phyloP scores from a whole-genome alignment of 2,329 filamentous ascomycete species.

The Aspergillus pseudonomiae region DNA sequence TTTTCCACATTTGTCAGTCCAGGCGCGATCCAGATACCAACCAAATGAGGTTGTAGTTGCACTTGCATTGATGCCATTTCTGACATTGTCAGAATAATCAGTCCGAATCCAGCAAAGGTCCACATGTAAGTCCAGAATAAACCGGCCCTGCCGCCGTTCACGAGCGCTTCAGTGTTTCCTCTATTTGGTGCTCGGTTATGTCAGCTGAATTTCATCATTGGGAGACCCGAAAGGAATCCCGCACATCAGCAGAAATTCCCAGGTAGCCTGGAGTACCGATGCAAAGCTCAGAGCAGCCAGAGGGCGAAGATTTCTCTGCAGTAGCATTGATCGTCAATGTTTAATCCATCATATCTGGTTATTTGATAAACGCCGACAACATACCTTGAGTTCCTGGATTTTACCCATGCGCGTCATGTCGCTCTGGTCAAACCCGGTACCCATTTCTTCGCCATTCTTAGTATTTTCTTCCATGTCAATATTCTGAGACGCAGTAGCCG shows the following conservation, averaged over 20 bases:
- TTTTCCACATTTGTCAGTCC: not conserved
- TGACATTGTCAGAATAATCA: constrained; percentile 60
- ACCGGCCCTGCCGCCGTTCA: constrained; percentile 30
- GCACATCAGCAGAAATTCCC: constrained; percentile 41
- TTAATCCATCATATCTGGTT: not conserved
- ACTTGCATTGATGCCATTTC: constrained; percentile 59
- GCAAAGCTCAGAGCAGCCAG: constrained; percentile 39
- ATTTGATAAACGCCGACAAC: not conserved
- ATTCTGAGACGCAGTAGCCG: not conserved
- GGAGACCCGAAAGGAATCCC: not conserved
- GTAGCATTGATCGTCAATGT: not conserved
- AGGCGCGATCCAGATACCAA: not conserved
- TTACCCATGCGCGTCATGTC: constrained; percentile 39
- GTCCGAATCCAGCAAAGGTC: constrained; percentile 69
- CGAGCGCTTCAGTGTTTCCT: constrained; percentile 27
- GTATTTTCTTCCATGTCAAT: constrained; percentile 11
- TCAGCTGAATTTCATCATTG: not conserved
- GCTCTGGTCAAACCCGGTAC: constrained; percentile 25
- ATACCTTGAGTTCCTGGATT: constrained; percentile 33
- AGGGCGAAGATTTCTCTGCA: constrained; percentile 36
- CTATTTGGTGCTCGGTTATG: constrained; percentile 8
- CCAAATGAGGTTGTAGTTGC: too few relatives aligned
- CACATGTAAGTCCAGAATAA: constrained; percentile 38
- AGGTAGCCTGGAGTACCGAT: constrained; percentile 39
- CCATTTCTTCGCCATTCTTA: constrained; percentile 5